Conservation (phyloP, 2,329 filamentous ascomycete species). For the Elsinoe australis region DNA sequence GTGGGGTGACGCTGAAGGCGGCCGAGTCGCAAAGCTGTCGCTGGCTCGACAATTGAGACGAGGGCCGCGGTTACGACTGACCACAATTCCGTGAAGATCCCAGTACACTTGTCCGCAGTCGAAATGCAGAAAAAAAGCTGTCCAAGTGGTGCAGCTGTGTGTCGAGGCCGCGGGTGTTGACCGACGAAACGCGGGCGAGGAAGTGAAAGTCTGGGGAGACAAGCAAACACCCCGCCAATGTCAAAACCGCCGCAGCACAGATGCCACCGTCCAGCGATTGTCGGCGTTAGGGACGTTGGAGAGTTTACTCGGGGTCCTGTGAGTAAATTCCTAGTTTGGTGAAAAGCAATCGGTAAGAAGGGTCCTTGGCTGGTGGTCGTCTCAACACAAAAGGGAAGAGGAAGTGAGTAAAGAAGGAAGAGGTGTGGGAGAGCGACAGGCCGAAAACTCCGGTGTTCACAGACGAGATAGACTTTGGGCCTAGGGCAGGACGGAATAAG, state of each 20-base stretch:
- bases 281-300: slow-evolving; percentile 1
- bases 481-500: slow-evolving; percentile 16
- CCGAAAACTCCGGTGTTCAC: slow-evolving; percentile 16
- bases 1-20: slow-evolving; percentile 2
- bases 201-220: too few species aligned
- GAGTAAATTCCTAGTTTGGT: neutral
- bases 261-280: slow-evolving; percentile 7
- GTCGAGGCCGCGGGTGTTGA: too few species aligned
- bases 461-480: slow-evolving; percentile 15
- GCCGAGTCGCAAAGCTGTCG: neutral
- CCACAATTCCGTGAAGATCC: neutral
- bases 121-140: too few species aligned
- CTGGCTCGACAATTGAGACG: neutral
- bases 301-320: neutral
- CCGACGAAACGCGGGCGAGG: neutral
- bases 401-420: slow-evolving; percentile 6
- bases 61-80: neutral
- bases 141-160: too few species aligned
- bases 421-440: slow-evolving; percentile 1
- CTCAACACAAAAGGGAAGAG: neutral
- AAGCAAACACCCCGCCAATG: neutral
- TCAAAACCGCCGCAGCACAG: slow-evolving; percentile 13
- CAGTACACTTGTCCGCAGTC: too few species aligned
- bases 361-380: neutral
- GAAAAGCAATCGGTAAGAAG: too few species aligned